Evolutionary conservation across 345 rosid genomes (phyloP), one percentile per base, ranked within the genome.

Genomic region (Odontarrhena argentea): DNA sequence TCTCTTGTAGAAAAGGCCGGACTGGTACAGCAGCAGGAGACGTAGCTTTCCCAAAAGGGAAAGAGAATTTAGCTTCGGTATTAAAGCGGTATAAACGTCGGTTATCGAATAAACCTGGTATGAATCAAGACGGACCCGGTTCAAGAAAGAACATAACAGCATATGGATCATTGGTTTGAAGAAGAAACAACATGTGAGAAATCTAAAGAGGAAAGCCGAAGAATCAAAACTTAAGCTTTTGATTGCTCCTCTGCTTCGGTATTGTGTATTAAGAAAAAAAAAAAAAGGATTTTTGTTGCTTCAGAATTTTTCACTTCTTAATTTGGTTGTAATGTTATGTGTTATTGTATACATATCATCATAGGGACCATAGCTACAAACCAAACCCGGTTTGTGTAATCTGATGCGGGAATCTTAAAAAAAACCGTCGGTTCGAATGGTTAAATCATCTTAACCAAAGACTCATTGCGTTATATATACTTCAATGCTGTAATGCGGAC

Each of bases 21-120:
- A 84, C 82, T 1, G 98, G 99, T 37, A 95, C 94, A 63, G 89
- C 96, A 45, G 98, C 99, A 9, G 99, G 99, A 5, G 99, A 95
- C 42, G 98, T 95, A 13, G 99, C 98, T 46, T 95, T 87, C 60
- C 97, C 96, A 0, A 89, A 81, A 67, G 99, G 99, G 28, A 95
- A 89, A 78, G 96, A 91, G 80, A 95, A 95, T 58, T 70, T 95
- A 71, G 89, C 94, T n/a, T 91, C 99, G 5, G 99, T 95, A 32
- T 88, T 95, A 45, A 95, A 95, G 63, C 91, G 99, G 47, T 95
- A 95, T 82, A 95, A 85, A 59, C 92, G 99, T 13, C 71, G 98
- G 25, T 77, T 95, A 68, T 73, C 96, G 30, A 83, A 53, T 81
- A 91, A 81, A 61, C 81, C 78, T 1, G 77, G 74, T 48, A 15